Evolutionary conservation across 2,329 filamentous ascomycete genomes (phyloP), one percentile per base, ranked within the genome.

Genomic region (Botrytis cinerea): DNA sequence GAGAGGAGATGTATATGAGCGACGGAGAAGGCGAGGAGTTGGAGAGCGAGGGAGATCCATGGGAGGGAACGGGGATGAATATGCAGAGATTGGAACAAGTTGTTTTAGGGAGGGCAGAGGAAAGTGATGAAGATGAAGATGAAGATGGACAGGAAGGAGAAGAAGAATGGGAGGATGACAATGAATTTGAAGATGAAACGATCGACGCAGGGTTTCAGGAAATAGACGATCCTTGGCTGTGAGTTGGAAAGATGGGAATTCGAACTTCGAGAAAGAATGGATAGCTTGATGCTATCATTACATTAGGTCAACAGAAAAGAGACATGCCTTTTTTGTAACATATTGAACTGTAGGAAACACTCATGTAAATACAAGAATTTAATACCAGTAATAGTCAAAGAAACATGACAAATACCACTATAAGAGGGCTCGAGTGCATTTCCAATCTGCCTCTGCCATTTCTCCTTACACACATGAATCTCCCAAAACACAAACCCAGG

Each of bases 1-100:
- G 84, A 68, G 84, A 86, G 67, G 85, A 89, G 78, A 83, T 86
- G 76, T 86, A 87, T 78, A 84, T 89, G 78, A 83, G 82, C 18
- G 85, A 88, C 77, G 83, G 85, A 63, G 86, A 86, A 45, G 66
- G 46, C 2, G 40, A 63, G 48, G 61, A 72, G 61, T 43, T 16
- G 4, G 28, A 35, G 16, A 20, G 9, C 1, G 61, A 28, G 20
- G 43, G 32, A 1, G 48, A 66, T 57, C 10, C 28, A 61, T 72
- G 70, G 70, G 70, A 64, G 61, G 70, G 70, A 28, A 59, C 70
- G 38, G 70, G 70, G 4, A 67, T 72, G 70, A 67, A 60, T 48
- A 43, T 72, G 38, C 46, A 12, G 48, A 45, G 48, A n/a, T 57
- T 72, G 20, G 28, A 72, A 22, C 4, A 22, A 2, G 14, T 67